Conservation (phyloP, 164 flowering plant genomes). For the Tetracentron sinense region DNA sequence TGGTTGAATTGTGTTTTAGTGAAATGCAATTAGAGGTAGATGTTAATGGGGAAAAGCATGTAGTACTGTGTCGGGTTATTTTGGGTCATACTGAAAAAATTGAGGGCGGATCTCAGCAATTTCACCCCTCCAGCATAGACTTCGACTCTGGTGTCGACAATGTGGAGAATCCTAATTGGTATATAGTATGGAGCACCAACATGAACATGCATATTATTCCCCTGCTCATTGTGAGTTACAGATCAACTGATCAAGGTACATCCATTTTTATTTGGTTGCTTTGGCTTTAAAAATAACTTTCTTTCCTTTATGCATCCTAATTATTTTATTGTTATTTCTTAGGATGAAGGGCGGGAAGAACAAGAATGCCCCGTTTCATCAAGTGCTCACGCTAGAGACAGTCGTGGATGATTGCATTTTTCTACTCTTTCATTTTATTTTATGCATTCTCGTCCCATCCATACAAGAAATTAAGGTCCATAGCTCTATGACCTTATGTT, state of each 20-base stretch:
- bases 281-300: neutral
- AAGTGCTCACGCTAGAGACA: no score
- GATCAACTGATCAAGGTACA: conserved; percentile 30
- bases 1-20: conserved; percentile 28
- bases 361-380: no score
- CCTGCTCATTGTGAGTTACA: conserved; percentile 52
- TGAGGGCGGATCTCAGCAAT: conserved; percentile 39
- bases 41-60: conserved; percentile 42
- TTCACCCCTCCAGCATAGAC: conserved; percentile 31
- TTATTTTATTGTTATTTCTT: no score
- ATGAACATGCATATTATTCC: conserved; percentile 58
- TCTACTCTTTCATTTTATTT: no score
- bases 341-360: no score
- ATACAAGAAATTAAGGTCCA: no score
- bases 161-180: conserved; percentile 39
- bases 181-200: conserved; percentile 48
- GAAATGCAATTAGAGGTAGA: conserved; percentile 31
- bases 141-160: conserved; percentile 65
- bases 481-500: no score
- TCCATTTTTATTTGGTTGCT: neutral
- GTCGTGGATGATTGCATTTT: no score
- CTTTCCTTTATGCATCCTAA: neutral
- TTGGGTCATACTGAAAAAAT: conserved; percentile 54
- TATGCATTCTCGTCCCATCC: no score
- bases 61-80: conserved; percentile 51